These are phyloP conservation scores for Moesziomyces sp. DNA, from an alignment of 1,284 basidiomycete genomes.

Conservation along the genomic window DNA sequence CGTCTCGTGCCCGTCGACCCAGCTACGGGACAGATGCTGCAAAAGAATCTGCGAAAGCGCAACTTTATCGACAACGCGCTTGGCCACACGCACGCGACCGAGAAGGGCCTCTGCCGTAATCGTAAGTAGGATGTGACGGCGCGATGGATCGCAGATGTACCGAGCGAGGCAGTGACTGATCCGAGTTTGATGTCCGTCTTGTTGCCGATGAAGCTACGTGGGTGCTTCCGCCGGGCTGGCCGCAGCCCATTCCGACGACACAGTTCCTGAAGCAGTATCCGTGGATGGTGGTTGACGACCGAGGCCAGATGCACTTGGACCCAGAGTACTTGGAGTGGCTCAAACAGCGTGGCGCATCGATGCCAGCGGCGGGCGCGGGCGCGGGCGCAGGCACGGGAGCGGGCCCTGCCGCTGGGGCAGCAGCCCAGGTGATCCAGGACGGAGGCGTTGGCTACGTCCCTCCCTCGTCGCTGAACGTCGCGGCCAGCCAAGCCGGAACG, in stretches of 20 bases:
- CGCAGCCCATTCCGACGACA: conserved; percentile 40
- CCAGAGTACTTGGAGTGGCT: conserved; percentile 27
- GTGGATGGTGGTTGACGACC: conserved; percentile 25
- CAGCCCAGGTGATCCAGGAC: conserved; percentile 1
- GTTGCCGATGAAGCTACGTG: conserved; percentile 22
- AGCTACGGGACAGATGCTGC: conserved; percentile 35
- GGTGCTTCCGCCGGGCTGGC: conserved; percentile 31
- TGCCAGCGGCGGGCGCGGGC: background rate
- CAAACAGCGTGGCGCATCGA: conserved; percentile 13
- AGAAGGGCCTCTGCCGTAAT: conserved; percentile 23
- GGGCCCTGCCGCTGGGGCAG: background rate
- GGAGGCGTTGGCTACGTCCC: conserved; percentile 27
- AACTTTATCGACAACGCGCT: conserved; percentile 15
- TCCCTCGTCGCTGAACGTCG: conserved; percentile 11
- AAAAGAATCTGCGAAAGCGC: conserved; percentile 23
- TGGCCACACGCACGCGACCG: conserved; percentile 12
- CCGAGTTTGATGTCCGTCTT: background rate
- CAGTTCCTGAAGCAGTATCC: conserved; percentile 45
- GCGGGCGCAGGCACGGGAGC: background rate
- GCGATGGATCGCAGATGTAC: background rate
- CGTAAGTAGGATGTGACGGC: conserved; percentile 15
- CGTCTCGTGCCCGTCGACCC: conserved; percentile 44
- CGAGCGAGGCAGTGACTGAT: background rate
- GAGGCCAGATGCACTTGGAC: conserved; percentile 23
- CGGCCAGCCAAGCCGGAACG: background rate